Evolutionary conservation across 306 rosid species (phyloP), one percentile per base, ranked within the genome.

Genomic region (Aeschynomene evenia): DNA sequence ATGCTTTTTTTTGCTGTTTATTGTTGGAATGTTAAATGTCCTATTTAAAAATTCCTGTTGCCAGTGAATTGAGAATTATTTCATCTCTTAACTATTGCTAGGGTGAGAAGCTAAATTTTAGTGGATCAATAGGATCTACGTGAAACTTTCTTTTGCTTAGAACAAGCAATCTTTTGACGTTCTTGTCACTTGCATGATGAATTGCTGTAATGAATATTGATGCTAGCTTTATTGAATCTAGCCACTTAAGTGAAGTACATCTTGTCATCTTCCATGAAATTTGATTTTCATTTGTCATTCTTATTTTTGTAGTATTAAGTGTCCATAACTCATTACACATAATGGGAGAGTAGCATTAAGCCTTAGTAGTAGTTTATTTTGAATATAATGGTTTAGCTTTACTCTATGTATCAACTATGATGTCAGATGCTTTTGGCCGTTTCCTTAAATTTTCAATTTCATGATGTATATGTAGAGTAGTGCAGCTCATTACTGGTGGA

Each of bases 11-110:
- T 59, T 68, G 37, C 74, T 73, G 42, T 46, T 64, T 45, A 21
- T 76, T 40, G 50, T 79, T 61, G 59, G 39, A 71, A 77, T 70
- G 51, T 15, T 21, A 16, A 33, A 42, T 43, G 34, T 73, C 49
- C 26, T 58, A 19, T 81, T 46, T 61, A 5, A 45, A 49, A 60
- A 43, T 29, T 28, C 28, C 7, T 19, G 62, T 16, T 43, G 61
- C 63, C 60, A 50, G 33, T 64, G 46, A 24, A 20, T 57, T 49
- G 23, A 65, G 51, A 50, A 14, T 59, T 42, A 62, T 54, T 65
- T 37, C 55, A 59, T 53, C 26, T 40, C n/a, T 78, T 40, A 39
- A 49, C 51, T 28, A 28, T 49, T 51, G 9, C 58, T 24, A 49
- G 7, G 39, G 52, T 67, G 37, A 37, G 45, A 50, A 19, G 15